Conservation (phyloP, 2,329 filamentous ascomycete genomes). For the Alternaria sp. region DNA sequence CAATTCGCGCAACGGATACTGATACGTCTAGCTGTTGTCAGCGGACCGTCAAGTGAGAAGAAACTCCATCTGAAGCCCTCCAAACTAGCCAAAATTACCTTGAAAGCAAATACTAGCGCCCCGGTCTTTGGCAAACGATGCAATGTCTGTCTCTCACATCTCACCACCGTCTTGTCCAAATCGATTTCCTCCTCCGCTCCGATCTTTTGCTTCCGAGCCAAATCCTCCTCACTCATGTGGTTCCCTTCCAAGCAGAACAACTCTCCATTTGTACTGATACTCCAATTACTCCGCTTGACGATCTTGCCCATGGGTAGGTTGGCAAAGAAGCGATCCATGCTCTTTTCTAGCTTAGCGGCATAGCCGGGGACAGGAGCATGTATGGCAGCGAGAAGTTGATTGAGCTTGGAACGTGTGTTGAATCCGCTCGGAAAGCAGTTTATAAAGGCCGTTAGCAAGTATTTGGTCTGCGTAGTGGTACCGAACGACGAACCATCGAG, state of each 20-base stretch:
- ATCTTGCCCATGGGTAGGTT: conserved; percentile 62
- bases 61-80: neutral
- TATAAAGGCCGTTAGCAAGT: conserved; percentile 65
- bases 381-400: conserved; percentile 62
- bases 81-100: conserved; percentile 39
- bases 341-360: conserved; percentile 62
- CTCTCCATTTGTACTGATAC: conserved; percentile 53
- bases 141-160: conserved; percentile 69
- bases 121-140: conserved; percentile 64
- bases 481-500: neutral
- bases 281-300: conserved; percentile 66
- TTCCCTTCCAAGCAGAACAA: conserved; percentile 55
- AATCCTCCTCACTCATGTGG: conserved; percentile 54
- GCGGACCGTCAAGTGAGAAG: neutral
- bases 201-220: conserved; percentile 27
- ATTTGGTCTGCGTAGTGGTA: conserved; percentile 55
- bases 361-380: conserved; percentile 69
- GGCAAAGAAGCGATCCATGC: conserved; percentile 71
- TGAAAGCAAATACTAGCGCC: conserved; percentile 68
- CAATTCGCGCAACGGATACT: conserved; percentile 64
- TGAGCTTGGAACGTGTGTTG: conserved; percentile 64
- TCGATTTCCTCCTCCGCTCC: conserved; percentile 45
- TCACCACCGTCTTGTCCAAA: conserved; percentile 57
- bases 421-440: conserved; percentile 68
- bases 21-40: conserved; percentile 58